Percentiles rank a stretch among this genome's conserved stretches.
Conservation (phyloP, 2,329 filamentous ascomycete genomes). For the Pyricularia pennisetigena region DNA sequence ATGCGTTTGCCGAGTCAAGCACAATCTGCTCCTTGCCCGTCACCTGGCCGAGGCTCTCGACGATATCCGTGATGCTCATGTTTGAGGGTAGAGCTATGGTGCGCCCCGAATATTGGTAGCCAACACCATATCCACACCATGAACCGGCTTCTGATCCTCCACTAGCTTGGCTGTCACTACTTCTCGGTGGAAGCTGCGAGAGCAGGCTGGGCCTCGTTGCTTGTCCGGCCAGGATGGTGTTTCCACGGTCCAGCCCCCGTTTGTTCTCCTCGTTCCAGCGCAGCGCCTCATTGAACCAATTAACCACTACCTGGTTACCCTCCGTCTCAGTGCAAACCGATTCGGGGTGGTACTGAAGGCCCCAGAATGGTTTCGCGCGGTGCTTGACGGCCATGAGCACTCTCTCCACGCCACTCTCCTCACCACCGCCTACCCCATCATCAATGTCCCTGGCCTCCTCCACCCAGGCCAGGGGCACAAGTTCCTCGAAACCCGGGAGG, state of each 20-base stretch:
- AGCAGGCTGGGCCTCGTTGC: conserved; percentile 24
- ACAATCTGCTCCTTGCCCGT: conserved; percentile 37
- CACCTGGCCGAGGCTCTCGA: conserved; percentile 35
- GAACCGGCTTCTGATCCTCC: not conserved
- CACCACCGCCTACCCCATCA: conserved; percentile 25
- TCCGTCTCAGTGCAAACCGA: conserved; percentile 70
- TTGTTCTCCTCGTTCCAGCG: conserved; percentile 42
- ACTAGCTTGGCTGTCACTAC: not conserved
- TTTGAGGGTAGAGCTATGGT: conserved; percentile 33
- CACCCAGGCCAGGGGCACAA: conserved; percentile 55
- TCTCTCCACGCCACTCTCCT: conserved; percentile 28
- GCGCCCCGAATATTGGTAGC: conserved; percentile 21
- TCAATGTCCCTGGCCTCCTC: conserved; percentile 33
- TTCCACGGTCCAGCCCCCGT: conserved; percentile 10
- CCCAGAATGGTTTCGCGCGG: conserved; percentile 63
- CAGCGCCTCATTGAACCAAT: conserved; percentile 64
- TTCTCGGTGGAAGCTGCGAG: conserved; percentile 10
- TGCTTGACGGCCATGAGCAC: conserved; percentile 75
- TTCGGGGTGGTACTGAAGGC: conserved; percentile 84
- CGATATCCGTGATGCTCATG: conserved; percentile 42
- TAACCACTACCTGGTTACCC: conserved; percentile 54
- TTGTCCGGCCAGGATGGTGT: conserved; percentile 16
- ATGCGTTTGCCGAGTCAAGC: conserved; percentile 49
- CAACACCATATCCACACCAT: conserved; percentile 3
- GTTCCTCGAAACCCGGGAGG: conserved; percentile 22